Base-by-base conservation (phyloP, 2,329 filamentous ascomycete genomes). In the Ambrosiella xylebori region DNA sequence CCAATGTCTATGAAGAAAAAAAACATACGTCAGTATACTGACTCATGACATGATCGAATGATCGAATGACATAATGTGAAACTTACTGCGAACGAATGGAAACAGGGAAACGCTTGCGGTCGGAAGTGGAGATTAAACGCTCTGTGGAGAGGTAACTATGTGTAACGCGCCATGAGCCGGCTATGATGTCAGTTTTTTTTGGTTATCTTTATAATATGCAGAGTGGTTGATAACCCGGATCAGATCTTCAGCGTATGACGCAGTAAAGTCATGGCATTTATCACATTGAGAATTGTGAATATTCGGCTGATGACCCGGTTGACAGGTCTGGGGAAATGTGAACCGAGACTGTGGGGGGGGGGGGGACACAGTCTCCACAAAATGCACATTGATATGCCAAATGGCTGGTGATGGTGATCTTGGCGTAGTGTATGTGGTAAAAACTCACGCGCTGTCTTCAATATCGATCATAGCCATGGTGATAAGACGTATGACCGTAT, bases 61-160 rank as follows among this genome's bases (percentile, higher is more conserved):
- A 15, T 41, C 8, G 9, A 7, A 38, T 12, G 7, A 36, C 27
- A n/a, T 36, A 13, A n/a, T 19, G 13, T 58, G 37, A 40, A 55
- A 56, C 79, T 63, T 71, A 86, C 81, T 80, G 78, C 54, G 81
- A 81, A 55, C 77, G 76, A 64, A 88, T 82, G 50, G 75, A 76
- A 61, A 82, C 77, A 52, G 79, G 79, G 67, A 84, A 88, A 67
- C 85, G 85, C 63, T 78, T 83, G 65, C 81, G 79, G 61, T 77
- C 76, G 54, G 71, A 73, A 60, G 74, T 72, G 57, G 80, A 76
- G 62, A 88, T 76, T 62, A 88, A 73, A 65, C 74, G 72, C 63
- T 86, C 80, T 62, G 83, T 86, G 60, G 81, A 78, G 70, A 79
- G 77, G 68, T 78, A 76, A 66, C 84, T 87, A 27, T 27, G 27